Conservation (phyloP, 495 filamentous ascomycete genomes). For the Neurospora terricola region DNA sequence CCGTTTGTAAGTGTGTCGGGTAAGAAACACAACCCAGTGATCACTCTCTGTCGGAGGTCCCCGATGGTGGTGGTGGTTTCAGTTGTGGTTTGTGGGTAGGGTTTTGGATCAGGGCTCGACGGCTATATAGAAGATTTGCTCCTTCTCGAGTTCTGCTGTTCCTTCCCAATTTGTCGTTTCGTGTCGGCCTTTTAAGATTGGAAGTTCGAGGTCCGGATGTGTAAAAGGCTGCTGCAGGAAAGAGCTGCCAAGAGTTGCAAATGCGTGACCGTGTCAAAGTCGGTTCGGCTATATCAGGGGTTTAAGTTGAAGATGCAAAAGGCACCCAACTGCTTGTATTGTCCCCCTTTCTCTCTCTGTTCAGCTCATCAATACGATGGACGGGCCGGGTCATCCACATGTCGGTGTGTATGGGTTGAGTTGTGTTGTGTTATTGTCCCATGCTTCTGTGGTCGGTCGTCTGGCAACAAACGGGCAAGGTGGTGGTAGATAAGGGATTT, state of each 20-base stretch:
- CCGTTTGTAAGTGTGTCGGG: background rate
- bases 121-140: background rate
- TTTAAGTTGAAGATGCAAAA: background rate
- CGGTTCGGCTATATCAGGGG: background rate
- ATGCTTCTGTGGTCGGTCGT: background rate
- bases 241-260: background rate
- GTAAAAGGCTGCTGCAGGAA: background rate
- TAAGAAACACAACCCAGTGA: background rate
- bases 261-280: background rate
- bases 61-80: background rate
- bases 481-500: background rate
- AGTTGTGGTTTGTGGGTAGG: background rate
- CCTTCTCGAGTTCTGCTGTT: background rate
- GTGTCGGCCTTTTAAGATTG: background rate
- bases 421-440: background rate
- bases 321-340: background rate
- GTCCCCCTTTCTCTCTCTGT: background rate
- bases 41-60: background rate
- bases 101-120: background rate
- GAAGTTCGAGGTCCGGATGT: background rate
- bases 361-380: background rate
- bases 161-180: background rate
- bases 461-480: background rate
- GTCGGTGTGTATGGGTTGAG: background rate
- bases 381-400: background rate